Conservation (phyloP, 345 rosid genomes). For the Populus simonii region DNA sequence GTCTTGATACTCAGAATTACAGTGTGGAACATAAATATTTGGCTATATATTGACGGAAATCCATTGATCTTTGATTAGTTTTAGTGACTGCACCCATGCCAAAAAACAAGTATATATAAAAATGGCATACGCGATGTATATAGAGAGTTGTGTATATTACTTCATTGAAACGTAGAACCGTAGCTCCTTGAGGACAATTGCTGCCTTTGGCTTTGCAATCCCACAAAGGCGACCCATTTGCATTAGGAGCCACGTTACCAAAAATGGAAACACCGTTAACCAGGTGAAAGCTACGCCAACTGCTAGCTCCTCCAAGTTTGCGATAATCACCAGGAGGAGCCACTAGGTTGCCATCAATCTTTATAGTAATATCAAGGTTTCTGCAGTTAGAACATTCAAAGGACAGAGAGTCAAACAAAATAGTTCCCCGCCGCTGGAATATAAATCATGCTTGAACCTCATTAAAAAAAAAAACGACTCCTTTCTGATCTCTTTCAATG, state of each 20-base stretch:
- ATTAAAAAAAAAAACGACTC: no score
- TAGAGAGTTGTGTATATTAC: not conserved
- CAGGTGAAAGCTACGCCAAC: conserved; percentile 47
- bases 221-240: conserved; percentile 57
- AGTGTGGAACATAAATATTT: not conserved
- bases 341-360: conserved; percentile 45
- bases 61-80: conserved; percentile 1
- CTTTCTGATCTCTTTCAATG: no score
- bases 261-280: conserved; percentile 45
- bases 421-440: conserved; percentile 51
- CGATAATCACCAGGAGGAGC: conserved; percentile 41
- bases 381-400: conserved; percentile 34
- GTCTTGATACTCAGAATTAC: not conserved
- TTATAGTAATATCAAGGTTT: conserved; percentile 37
- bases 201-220: conserved; percentile 39
- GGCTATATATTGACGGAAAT: conserved; percentile 1
- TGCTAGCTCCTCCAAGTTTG: conserved; percentile 30
- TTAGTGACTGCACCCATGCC: no score
- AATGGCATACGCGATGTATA: not conserved
- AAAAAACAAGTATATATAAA: not conserved
- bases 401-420: conserved; percentile 28
- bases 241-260: conserved; percentile 51
- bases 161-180: conserved; percentile 28
- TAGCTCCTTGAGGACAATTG: conserved; percentile 52
- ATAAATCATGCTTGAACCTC: conserved; percentile 24